Base-by-base conservation (phyloP, 805 yeast genomes). In the Lipomyces yamanashiensis region DNA sequence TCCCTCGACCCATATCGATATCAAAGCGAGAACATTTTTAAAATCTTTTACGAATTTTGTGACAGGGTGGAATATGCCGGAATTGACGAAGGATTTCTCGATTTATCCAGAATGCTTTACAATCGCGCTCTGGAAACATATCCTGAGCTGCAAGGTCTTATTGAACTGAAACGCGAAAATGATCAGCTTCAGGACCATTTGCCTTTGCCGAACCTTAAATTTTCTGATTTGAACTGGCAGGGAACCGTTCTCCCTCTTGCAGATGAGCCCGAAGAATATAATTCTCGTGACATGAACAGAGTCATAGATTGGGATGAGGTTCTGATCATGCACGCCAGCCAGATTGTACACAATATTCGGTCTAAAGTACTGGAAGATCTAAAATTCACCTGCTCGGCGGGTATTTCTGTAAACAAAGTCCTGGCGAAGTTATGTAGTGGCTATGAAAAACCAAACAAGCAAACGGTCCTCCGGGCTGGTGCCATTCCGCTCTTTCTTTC, bases 41-140 rank as follows among this genome's bases (percentile, higher is more conserved):
- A 84, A 41, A 77, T 93, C 0, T 82, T 95, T 70, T 45, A 61
- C 51, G 73, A 77, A 7, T 79, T 81, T 63, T 89, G 93, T 72
- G 87, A 85, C 62, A 70, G 81, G 15, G 90, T 91, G 0, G 97
- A 95, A 74, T 92, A 92, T 76, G 98, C 97, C 0, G 91, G 98
- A 76, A 95, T 92, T 19, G 99, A 95, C 76, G 99, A 95, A 76
- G 87, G 92, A 54, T 95, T 88, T 73, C 68, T 95, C 69, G 98
- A 95, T 76, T 74, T 95, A 47, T 97, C 98, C 0, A 78, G 88
- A 44, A 69, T 84, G 28, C 84, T 90, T 0, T 81, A 83, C 69
- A 63, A 73, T 1, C 76, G 73, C 56, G 74, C 86, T 10, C 52
- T 80, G 1, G 76, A 76, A 12, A 44, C 75, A 1, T 82, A 83